Evolutionary conservation across 352 stramenopile species (phyloP).

Genomic region (Phytophthora pistaciae): DNA sequence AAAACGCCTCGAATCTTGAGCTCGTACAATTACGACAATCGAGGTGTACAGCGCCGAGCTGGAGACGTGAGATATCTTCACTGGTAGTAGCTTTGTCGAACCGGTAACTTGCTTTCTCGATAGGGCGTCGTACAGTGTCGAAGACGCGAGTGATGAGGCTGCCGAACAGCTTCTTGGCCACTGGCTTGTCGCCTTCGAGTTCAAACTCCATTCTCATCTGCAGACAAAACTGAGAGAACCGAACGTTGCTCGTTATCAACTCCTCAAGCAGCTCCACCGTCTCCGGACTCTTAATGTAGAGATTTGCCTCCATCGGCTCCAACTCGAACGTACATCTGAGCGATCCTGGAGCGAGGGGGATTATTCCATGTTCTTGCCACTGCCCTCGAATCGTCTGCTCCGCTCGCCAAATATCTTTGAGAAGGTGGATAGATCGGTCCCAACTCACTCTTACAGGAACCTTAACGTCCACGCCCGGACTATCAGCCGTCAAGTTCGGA

Average conservation of each 20-base stretch:
- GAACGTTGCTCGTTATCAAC: neutral
- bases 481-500: neutral
- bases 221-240: neutral
- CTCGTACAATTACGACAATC: neutral
- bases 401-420: neutral
- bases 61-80: neutral
- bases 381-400: neutral
- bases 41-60: neutral
- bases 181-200: neutral
- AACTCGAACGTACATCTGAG: conserved; percentile 6
- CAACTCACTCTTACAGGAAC: neutral
- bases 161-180: neutral
- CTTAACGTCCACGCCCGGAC: neutral
- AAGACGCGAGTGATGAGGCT: neutral
- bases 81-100: neutral
- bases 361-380: neutral
- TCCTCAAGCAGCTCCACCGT: too few species aligned
- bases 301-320: neutral
- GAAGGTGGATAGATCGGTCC: neutral
- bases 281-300: too few species aligned
- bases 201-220: neutral
- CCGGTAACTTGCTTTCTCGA: neutral
- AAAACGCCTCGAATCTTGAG: conserved; percentile 5
- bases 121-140: neutral
- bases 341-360: neutral